These are phyloP conservation scores for Immersiella caudata DNA, from an alignment of 495 filamentous ascomycete species.

Conservation along the genomic window DNA sequence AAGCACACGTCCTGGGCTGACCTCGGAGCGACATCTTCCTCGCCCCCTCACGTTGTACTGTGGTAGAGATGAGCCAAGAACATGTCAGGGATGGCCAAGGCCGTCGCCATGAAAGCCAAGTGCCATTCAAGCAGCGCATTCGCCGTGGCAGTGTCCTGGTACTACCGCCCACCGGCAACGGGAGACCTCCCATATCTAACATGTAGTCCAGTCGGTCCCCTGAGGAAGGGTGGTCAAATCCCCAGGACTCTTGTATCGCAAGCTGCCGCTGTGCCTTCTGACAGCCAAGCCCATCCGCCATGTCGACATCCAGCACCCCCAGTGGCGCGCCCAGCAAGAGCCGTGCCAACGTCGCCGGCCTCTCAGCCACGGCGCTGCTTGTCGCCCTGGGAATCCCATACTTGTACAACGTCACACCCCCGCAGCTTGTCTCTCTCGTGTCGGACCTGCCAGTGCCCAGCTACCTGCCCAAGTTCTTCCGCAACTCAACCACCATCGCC, in stretches of 20 bases:
- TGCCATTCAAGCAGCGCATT: neutral
- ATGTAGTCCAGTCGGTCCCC: neutral
- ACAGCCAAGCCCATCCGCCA: conserved; percentile 11
- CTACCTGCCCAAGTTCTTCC: conserved; percentile 28
- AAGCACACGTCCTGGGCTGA: neutral
- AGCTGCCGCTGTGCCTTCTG: neutral
- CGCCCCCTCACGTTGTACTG: neutral
- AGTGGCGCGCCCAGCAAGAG: conserved; percentile 15
- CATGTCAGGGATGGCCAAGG: neutral
- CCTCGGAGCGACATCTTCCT: conserved; percentile 17
- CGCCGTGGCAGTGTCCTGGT: neutral
- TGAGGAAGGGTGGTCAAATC: neutral
- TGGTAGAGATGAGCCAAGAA: neutral
- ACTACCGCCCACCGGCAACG: neutral
- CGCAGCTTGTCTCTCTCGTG: conserved; percentile 28
- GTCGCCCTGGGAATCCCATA: conserved; percentile 31
- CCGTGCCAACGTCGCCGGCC: conserved; percentile 26
- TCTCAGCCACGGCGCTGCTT: conserved; percentile 30
- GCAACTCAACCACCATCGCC: neutral
- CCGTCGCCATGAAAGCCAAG: neutral
- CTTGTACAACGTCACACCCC: conserved; percentile 24
- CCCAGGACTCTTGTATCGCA: neutral
- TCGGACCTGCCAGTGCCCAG: conserved; percentile 31
- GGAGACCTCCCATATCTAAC: neutral
- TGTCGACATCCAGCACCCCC: conserved; percentile 10